Conservation (phyloP, 192 early-diverging fungal genomes). For the Umbelopsis ramanniana region DNA sequence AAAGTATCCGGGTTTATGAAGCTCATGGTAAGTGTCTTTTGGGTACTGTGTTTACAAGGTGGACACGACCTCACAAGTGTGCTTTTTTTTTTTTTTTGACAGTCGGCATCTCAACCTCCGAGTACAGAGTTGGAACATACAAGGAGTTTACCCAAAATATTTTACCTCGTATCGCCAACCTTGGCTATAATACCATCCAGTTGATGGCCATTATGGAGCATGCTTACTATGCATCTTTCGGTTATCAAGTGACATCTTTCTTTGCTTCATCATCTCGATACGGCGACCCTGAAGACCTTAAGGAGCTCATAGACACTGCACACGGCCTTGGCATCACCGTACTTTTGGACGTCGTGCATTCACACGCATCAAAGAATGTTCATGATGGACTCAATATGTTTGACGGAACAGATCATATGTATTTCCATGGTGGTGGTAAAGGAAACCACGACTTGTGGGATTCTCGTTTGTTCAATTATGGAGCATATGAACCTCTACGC, state of each 20-base stretch:
- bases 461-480: slow-evolving; percentile 93
- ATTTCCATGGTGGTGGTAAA: slow-evolving; percentile 88
- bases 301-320: slow-evolving; percentile 88
- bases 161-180: slow-evolving; percentile 81
- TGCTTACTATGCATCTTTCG: slow-evolving; percentile 97
- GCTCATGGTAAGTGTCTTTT: slow-evolving; percentile 72
- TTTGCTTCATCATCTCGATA: slow-evolving; percentile 93
- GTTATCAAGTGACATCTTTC: slow-evolving; percentile 98
- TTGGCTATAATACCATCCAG: slow-evolving; percentile 86
- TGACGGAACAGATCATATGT: slow-evolving; percentile 95
- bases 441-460: slow-evolving; percentile 96
- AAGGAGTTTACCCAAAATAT: slow-evolving; percentile 88
- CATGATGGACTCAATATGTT: slow-evolving; percentile 94
- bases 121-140: slow-evolving; percentile 83
- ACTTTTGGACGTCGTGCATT: slow-evolving; percentile 94
- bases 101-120: slow-evolving; percentile 93
- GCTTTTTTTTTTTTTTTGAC: slow-evolving; percentile 18
- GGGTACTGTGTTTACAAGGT: not conserved
- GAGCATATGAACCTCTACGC: slow-evolving; percentile 86
- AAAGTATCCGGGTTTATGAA: slow-evolving; percentile 85
- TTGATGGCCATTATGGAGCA: slow-evolving; percentile 98
- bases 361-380: slow-evolving; percentile 95
- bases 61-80: not conserved
- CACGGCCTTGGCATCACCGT: slow-evolving; percentile 89
- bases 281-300: slow-evolving; percentile 93